These are phyloP conservation scores for Leishmania arabica DNA, from an alignment of 208 protist genomes.

Conservation along the genomic window DNA sequence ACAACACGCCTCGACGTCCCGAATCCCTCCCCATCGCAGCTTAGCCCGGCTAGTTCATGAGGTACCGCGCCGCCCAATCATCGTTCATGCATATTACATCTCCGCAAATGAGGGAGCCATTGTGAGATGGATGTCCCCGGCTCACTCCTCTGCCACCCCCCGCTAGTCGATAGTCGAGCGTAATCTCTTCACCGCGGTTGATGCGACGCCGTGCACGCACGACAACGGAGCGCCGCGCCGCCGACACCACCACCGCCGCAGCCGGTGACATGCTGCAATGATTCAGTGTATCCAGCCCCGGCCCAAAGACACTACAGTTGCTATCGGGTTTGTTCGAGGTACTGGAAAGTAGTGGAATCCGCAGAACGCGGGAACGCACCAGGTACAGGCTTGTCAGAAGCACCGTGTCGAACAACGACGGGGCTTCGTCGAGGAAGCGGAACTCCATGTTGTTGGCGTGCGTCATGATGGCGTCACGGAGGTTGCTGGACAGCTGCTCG, in stretches of 20 bases:
- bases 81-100: neutral
- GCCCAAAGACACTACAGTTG: slow-evolving; percentile 51
- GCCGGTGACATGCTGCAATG: slow-evolving; percentile 33
- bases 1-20: neutral
- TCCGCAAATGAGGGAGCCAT: neutral
- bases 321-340: neutral
- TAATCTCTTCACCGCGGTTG: slow-evolving; percentile 59
- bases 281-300: slow-evolving; percentile 71
- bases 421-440: slow-evolving; percentile 49
- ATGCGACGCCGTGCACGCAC: slow-evolving; percentile 65
- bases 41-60: slow-evolving; percentile 7
- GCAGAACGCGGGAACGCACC: slow-evolving; percentile 62
- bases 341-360: slow-evolving; percentile 40
- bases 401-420: slow-evolving; percentile 51
- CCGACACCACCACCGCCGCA: slow-evolving; percentile 57
- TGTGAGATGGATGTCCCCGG: neutral
- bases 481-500: slow-evolving; percentile 70
- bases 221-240: slow-evolving; percentile 36
- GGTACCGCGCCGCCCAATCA: slow-evolving; percentile 24
- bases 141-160: neutral
- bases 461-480: slow-evolving; percentile 68
- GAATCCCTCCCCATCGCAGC: neutral
- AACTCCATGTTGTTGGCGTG: slow-evolving; percentile 60
- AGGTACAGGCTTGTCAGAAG: slow-evolving; percentile 74
- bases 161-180: slow-evolving; percentile 53